These are phyloP conservation scores for Tuber umbilicatum DNA, from an alignment of 495 filamentous ascomycete species.

Conservation along the genomic window DNA sequence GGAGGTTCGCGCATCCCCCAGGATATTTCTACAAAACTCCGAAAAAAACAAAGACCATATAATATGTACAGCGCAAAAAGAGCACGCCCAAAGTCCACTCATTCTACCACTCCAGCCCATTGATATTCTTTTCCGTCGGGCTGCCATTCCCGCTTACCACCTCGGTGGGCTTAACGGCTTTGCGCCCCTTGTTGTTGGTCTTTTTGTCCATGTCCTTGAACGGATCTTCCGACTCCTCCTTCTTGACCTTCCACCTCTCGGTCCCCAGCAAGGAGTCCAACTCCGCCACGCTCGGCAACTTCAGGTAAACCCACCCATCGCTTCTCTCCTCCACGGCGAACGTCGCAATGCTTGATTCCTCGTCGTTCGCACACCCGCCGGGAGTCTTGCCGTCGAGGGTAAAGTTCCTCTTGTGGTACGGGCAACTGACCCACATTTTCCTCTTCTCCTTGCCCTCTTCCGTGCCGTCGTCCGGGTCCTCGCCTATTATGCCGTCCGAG, in stretches of 20 bases:
- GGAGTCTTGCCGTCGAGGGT: conserved; percentile 61
- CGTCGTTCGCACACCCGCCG: conserved; percentile 73
- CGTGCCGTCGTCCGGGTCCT: conserved; percentile 46
- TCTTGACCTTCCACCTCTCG: conserved; percentile 72
- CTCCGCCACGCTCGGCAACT: conserved; percentile 78
- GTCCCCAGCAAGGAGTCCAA: conserved; percentile 78
- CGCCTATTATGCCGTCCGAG: conserved; percentile 80
- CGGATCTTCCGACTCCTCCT: conserved; percentile 52
- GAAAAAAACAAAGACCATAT: not conserved
- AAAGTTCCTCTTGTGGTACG: conserved; percentile 90
- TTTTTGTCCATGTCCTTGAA: conserved; percentile 38
- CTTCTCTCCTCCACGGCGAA: conserved; percentile 73
- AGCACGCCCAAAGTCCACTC: not conserved
- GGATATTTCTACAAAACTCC: conserved; percentile 1
- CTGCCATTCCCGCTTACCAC: not conserved
- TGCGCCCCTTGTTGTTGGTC: conserved; percentile 54
- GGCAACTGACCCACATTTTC: conserved; percentile 69
- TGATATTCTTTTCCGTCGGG: not conserved
- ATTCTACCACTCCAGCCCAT: conserved; percentile 1
- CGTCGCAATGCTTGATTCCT: conserved; percentile 70
- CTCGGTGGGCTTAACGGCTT: conserved; percentile 43
- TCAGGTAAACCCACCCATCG: conserved; percentile 78
- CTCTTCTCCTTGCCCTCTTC: conserved; percentile 21
- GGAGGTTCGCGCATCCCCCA: not conserved
- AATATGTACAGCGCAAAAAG: not conserved